Evolutionary conservation across 2,329 filamentous ascomycete species (phyloP).

Genomic region (Dactylellina parvicollis): DNA sequence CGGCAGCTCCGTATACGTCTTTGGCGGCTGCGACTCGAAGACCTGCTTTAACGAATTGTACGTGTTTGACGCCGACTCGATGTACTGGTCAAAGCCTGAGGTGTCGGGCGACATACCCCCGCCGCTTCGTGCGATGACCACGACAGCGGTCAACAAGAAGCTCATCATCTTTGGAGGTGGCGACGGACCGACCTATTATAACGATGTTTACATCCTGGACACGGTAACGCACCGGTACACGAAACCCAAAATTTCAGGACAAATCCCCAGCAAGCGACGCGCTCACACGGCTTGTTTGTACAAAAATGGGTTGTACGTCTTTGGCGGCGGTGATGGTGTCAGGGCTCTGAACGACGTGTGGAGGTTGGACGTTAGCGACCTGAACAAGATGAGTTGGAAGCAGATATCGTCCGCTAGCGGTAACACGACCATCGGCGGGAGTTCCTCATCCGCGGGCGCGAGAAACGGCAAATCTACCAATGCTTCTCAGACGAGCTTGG

Average conservation of each 20-base stretch:
- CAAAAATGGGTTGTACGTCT: constrained; percentile 77
- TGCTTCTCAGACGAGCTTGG: constrained; percentile 44
- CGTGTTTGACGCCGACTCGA: constrained; percentile 75
- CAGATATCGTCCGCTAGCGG: constrained; percentile 64
- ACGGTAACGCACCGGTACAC: constrained; percentile 75
- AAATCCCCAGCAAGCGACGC: constrained; percentile 70
- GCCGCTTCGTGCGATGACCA: constrained; percentile 76
- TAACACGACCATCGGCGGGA: constrained; percentile 44
- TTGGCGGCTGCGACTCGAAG: constrained; percentile 74
- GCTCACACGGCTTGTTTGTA: constrained; percentile 78
- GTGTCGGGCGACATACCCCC: constrained; percentile 73
- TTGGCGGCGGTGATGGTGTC: constrained; percentile 76
- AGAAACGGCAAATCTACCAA: constrained; percentile 31
- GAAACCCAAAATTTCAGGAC: constrained; percentile 69
- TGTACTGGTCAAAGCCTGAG: constrained; percentile 74
- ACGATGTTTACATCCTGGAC: constrained; percentile 77
- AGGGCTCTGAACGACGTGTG: constrained; percentile 76
- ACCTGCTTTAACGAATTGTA: constrained; percentile 76
- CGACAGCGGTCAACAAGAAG: constrained; percentile 73
- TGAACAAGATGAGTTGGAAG: constrained; percentile 72
- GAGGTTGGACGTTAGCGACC: constrained; percentile 75
- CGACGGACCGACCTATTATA: constrained; percentile 76
- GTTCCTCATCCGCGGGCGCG: neutral
- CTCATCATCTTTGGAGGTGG: constrained; percentile 76
- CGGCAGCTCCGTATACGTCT: constrained; percentile 74